These are phyloP conservation scores for Typha latifolia DNA, from an alignment of 176 grass and related monocot species.

Conservation along the genomic window DNA sequence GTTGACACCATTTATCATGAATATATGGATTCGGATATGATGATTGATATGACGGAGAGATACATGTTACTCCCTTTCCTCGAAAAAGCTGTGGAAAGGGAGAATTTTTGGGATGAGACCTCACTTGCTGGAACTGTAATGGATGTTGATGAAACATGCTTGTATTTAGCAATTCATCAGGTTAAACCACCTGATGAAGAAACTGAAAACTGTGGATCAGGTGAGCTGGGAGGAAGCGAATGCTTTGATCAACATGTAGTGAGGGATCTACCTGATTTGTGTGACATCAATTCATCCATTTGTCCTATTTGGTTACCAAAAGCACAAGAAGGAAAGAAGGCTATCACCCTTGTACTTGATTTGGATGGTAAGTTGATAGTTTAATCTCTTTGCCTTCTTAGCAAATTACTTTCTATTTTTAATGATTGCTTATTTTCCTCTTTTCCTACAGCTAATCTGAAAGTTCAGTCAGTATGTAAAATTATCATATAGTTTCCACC, in stretches of 20 bases:
- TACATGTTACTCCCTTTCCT: conserved; percentile 55
- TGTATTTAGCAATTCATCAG: conserved; percentile 47
- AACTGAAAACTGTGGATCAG: conserved; percentile 27
- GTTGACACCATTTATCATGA: conserved; percentile 32
- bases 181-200: conserved; percentile 40
- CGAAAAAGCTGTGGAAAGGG: conserved; percentile 35
- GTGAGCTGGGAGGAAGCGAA: conserved; percentile 39
- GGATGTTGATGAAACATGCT: conserved; percentile 58
- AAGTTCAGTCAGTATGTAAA: no score
- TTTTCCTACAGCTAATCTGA: no score
- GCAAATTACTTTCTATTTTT: not conserved
- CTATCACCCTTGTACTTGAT: conserved; percentile 95
- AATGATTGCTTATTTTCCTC: no score
- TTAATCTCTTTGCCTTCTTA: not conserved
- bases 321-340: conserved; percentile 35
- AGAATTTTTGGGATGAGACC: conserved; percentile 15
- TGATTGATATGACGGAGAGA: conserved; percentile 63
- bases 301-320: conserved; percentile 11
- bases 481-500: not conserved
- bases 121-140: conserved; percentile 13
- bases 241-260: conserved; percentile 49
- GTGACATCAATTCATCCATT: conserved; percentile 49
- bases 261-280: conserved; percentile 52
- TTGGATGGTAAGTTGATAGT: conserved; percentile 70
- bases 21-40: conserved; percentile 25